A percentile compares a stretch with the other conserved stretches of the same genome.
phyloP scores from a whole-genome alignment of 2,329 filamentous ascomycete species.

The Rachicladosporium sp. region DNA sequence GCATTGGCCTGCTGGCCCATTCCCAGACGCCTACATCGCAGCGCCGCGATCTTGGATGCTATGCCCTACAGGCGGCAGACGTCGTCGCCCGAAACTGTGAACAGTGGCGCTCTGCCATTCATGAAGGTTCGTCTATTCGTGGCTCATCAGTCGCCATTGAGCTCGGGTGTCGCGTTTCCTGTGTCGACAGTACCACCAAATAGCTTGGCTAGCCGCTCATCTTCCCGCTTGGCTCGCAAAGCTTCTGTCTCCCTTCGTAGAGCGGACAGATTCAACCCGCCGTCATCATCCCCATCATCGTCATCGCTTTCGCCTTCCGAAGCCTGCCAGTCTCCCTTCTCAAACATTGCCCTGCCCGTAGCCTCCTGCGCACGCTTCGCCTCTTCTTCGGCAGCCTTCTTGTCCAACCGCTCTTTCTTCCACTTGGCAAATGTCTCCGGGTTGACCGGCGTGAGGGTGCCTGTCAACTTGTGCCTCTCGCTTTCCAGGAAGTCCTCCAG shows the following conservation, averaged over 20 bases:
- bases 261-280: slow-evolving; percentile 66
- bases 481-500: slow-evolving; percentile 96
- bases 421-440: slow-evolving; percentile 88
- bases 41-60: too few species aligned
- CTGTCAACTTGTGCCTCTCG: slow-evolving; percentile 88
- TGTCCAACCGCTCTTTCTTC: slow-evolving; percentile 88
- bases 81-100: too few species aligned
- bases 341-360: slow-evolving; percentile 87
- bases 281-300: slow-evolving; percentile 51
- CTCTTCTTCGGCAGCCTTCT: slow-evolving; percentile 91
- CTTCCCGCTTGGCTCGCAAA: slow-evolving; percentile 61
- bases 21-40: too few species aligned
- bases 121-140: too few species aligned
- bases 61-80: too few species aligned
- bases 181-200: slow-evolving; percentile 1
- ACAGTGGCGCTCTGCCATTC: too few species aligned
- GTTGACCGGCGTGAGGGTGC: slow-evolving; percentile 84
- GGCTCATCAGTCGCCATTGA: too few species aligned
- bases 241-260: slow-evolving; percentile 76
- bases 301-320: slow-evolving; percentile 51
- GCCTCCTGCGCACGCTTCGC: slow-evolving; percentile 86
- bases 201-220: slow-evolving; percentile 43
- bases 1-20: too few species aligned
- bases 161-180: too few species aligned
- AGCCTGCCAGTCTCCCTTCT: slow-evolving; percentile 82